Evolutionary conservation across 2,329 filamentous ascomycete genomes (phyloP).

Genomic region (Paecilomyces fulvus): DNA sequence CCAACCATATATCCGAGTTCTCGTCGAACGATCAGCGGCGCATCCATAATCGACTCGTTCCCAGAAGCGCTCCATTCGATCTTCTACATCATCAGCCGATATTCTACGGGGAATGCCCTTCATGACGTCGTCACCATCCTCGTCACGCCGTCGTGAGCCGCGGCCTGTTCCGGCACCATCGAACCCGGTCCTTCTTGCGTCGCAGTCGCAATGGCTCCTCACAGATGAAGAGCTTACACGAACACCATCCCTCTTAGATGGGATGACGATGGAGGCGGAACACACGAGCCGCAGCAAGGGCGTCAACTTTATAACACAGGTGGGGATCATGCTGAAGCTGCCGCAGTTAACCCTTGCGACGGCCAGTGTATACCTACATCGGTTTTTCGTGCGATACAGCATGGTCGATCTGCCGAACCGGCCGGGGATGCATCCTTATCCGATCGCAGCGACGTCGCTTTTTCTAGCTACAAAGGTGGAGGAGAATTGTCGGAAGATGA

Average conservation of each 20-base stretch:
- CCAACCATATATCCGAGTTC: background rate
- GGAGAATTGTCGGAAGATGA: conserved; percentile 93
- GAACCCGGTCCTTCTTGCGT: conserved; percentile 44
- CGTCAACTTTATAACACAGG: conserved; percentile 92
- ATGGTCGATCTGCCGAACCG: conserved; percentile 63
- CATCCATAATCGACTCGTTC: background rate
- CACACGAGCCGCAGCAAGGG: conserved; percentile 76
- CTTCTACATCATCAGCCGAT: background rate
- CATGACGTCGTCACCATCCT: conserved; percentile 20
- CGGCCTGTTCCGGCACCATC: conserved; percentile 29
- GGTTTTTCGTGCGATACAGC: conserved; percentile 86
- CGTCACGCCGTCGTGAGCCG: conserved; percentile 14
- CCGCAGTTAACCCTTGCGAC: conserved; percentile 89
- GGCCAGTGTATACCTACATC: conserved; percentile 88
- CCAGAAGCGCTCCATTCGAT: background rate
- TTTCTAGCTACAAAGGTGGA: conserved; percentile 97
- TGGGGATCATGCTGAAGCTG: conserved; percentile 83
- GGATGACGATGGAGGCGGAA: conserved; percentile 69
- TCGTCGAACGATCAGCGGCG: background rate
- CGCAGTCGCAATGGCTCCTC: conserved; percentile 78
- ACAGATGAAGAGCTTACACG: conserved; percentile 71
- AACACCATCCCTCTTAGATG: conserved; percentile 77
- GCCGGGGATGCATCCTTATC: conserved; percentile 78
- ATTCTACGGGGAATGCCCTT: background rate
- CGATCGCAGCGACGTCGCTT: conserved; percentile 81